Evolutionary conservation across 2,329 filamentous ascomycete genomes (phyloP).

Genomic region (Phaeosphaeria sp.): DNA sequence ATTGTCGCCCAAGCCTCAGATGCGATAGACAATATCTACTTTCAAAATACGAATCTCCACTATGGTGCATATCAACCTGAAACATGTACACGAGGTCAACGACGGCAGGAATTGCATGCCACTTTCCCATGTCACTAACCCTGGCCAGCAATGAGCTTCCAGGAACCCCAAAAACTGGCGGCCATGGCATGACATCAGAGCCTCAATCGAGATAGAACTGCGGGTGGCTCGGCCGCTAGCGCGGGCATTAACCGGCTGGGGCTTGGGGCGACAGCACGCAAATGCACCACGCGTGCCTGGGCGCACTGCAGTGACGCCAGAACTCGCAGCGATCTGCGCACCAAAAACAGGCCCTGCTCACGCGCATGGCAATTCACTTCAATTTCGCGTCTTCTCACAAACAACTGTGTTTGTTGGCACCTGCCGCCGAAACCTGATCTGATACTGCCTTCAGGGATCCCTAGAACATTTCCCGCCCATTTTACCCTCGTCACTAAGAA

Average conservation of each 20-base stretch:
- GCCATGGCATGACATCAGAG: conserved; percentile 6
- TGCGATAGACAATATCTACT: neutral
- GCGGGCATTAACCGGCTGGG: conserved; percentile 5
- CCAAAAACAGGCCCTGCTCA: neutral
- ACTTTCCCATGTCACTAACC: neutral
- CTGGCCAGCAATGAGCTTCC: neutral
- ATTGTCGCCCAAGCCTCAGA: neutral
- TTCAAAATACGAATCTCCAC: neutral
- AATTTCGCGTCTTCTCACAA: neutral
- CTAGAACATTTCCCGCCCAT: neutral
- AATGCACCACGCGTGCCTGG: conserved; percentile 6
- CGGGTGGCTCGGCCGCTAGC: conserved; percentile 3
- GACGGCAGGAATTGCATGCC: conserved; percentile 1
- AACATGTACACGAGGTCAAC: neutral
- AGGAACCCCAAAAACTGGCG: neutral
- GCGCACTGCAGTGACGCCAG: conserved; percentile 8
- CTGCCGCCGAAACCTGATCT: conserved; percentile 5
- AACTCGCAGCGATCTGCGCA: neutral
- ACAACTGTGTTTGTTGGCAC: conserved; percentile 4
- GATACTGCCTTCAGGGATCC: neutral
- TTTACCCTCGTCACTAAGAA: neutral
- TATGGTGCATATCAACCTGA: neutral
- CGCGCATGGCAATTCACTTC: neutral
- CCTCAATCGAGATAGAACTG: neutral
- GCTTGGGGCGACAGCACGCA: neutral